phyloP scores from a whole-genome alignment of 176 grass and related monocot genomes.

The Juncus effusus region DNA sequence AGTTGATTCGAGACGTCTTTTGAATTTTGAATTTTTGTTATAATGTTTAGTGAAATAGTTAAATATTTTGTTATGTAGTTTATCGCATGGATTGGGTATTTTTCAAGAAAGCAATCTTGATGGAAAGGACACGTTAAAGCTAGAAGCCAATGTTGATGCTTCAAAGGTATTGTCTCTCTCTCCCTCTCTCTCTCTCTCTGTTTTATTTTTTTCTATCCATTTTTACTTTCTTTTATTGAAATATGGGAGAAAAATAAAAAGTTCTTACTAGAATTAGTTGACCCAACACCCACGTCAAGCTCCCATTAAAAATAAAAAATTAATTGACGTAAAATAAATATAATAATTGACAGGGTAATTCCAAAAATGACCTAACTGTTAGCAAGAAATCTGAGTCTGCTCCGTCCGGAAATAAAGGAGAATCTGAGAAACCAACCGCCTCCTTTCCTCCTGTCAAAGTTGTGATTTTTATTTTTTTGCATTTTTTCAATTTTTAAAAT shows the following conservation, averaged over 20 bases:
- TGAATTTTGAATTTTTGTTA: constrained; percentile 2
- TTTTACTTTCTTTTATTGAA: too few relatives aligned
- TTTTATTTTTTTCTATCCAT: too few relatives aligned
- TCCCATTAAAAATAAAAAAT: too few relatives aligned
- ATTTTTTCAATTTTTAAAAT: not conserved
- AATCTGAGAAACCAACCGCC: constrained; percentile 27
- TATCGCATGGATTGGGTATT: constrained; percentile 80
- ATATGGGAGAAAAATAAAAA: too few relatives aligned
- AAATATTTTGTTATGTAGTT: constrained; percentile 35
- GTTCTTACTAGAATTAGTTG: too few relatives aligned
- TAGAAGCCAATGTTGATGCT: constrained; percentile 55
- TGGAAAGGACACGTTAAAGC: constrained; percentile 63
- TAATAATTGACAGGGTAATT: constrained; percentile 25
- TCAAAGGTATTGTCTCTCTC: constrained; percentile 35
- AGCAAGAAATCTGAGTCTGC: constrained; percentile 13
- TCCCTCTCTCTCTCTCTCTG: not conserved
- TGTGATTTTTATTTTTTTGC: constrained; percentile 1
- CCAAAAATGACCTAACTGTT: constrained; percentile 21
- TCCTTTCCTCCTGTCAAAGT: constrained; percentile 16
- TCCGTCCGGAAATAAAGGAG: constrained; percentile 38
- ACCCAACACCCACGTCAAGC: too few relatives aligned
- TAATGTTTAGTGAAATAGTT: not conserved
- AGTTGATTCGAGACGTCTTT: not conserved
- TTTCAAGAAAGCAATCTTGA: constrained; percentile 70
- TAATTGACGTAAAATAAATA: not conserved